Percentiles rank a stretch among this genome's conserved stretches.
These are phyloP conservation scores for Apophysomyces sp. DNA, from an alignment of 371 early-diverging fungal genomes.

Conservation along the genomic window DNA sequence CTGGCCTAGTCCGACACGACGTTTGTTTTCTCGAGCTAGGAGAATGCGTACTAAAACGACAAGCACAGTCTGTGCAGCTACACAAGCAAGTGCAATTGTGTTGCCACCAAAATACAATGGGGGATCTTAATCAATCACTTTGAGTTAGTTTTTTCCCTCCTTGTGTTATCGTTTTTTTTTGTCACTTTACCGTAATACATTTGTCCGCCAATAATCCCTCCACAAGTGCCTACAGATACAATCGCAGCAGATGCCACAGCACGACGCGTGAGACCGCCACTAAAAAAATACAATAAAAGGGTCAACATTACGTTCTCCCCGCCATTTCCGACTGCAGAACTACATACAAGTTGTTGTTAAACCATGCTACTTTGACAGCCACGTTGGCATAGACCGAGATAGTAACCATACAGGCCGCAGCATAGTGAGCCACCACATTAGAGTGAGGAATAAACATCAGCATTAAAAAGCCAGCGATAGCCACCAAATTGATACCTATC, in stretches of 20 bases:
- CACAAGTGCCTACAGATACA: slow-evolving; percentile 40
- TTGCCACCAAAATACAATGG: slow-evolving; percentile 16
- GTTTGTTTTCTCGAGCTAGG: slow-evolving; percentile 26
- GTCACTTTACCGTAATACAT: slow-evolving; percentile 27
- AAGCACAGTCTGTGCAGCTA: slow-evolving; percentile 25
- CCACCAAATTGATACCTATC: slow-evolving; percentile 23
- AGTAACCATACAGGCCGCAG: slow-evolving; percentile 27
- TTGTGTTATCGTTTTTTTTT: too few relatives aligned
- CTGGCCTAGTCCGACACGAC: slow-evolving; percentile 8
- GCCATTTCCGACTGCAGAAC: too few relatives aligned
- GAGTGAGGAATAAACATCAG: slow-evolving; percentile 24
- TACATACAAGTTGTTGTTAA: slow-evolving; percentile 39
- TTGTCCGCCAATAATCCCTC: slow-evolving; percentile 41
- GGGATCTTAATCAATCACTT: not conserved
- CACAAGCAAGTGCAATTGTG: slow-evolving; percentile 13
- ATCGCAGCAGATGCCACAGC: slow-evolving; percentile 38
- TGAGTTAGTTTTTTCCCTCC: not conserved
- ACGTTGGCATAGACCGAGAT: slow-evolving; percentile 37
- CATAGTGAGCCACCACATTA: slow-evolving; percentile 18
- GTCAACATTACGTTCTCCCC: too few relatives aligned
- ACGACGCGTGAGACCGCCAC: slow-evolving; percentile 40
- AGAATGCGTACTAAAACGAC: slow-evolving; percentile 22
- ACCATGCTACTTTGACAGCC: slow-evolving; percentile 38
- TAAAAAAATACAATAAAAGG: too few relatives aligned
- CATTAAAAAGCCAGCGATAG: slow-evolving; percentile 31